Percentiles rank a stretch among this genome's conserved stretches.
These are phyloP conservation scores for Zychaea mexicana DNA, from an alignment of 371 early-diverging fungal species.

Conservation along the genomic window DNA sequence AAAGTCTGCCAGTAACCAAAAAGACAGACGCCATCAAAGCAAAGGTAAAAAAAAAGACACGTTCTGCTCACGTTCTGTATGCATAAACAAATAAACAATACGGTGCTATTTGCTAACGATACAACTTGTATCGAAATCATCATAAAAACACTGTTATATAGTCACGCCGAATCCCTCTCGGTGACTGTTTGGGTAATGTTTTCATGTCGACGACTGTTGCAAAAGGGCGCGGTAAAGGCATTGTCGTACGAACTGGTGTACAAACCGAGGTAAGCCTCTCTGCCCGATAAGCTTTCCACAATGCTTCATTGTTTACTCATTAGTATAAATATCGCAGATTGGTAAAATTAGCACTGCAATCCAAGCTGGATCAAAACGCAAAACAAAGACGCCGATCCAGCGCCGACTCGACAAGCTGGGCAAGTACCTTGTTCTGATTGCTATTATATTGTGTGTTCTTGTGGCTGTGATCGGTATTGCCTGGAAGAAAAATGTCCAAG, in stretches of 20 bases:
- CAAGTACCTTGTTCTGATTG: conserved; percentile 70
- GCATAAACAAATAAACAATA: neutral
- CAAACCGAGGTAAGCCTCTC: conserved; percentile 69
- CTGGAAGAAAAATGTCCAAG: conserved; percentile 54
- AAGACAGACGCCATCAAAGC: conserved; percentile 46
- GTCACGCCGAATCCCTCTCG: conserved; percentile 63
- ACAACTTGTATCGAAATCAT: too few species aligned
- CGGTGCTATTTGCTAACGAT: too few species aligned
- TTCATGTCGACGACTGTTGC: conserved; percentile 77
- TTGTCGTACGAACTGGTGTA: conserved; percentile 81
- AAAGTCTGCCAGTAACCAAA: conserved; percentile 78
- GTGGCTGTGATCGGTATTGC: conserved; percentile 84
- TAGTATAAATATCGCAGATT: conserved; percentile 48
- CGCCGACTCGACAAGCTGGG: conserved; percentile 71
- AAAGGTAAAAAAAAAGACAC: conserved; percentile 22
- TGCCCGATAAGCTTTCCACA: neutral
- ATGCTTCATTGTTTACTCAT: neutral
- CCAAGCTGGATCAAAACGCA: conserved; percentile 63
- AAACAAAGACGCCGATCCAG: conserved; percentile 81
- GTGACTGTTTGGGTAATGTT: conserved; percentile 72
- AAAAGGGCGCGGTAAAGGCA: conserved; percentile 74
- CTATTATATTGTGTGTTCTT: conserved; percentile 80
- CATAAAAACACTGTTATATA: conserved; percentile 2
- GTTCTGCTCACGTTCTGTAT: neutral
- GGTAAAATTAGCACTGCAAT: conserved; percentile 92